Base-by-base conservation (phyloP, 2,329 filamentous ascomycete species). In the Aspergillus bombycis region DNA sequence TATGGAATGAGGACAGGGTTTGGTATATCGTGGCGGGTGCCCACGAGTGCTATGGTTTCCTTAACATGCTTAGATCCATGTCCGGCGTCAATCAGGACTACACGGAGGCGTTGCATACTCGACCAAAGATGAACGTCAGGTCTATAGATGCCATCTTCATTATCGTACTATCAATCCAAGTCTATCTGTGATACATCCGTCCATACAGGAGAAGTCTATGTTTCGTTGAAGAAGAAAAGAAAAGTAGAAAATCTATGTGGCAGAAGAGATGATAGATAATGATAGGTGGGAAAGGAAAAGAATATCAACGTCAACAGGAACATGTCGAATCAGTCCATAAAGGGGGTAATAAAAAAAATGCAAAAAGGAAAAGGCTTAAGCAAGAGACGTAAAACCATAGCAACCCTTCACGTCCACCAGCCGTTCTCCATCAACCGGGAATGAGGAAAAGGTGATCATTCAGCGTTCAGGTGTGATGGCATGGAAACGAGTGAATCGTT, bases 181-280 rank as follows among this genome's bases (percentile, higher is more conserved):
- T 52, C 28, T 30, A 52, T 36, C 52, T 53, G 36, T 26, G 36
- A 43, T 30, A 55, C n/a, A 23, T 60, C 8, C 21, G 45, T 59
- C 30, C 58, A 60, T 60, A 60, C 48, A 14, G 57, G 30, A 38
- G 26, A 48, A 34, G 11, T 62, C 46, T 62, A 50, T 57, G 30
- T 12, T 50, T 45, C 32, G 41, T 43, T 43, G 34, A 50, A 57
- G 48, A 41, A 41, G 14, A 57, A 57, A 36, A 36, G 34, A 38
- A 23, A 34, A 8, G n/a, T 26, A 52, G 12, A 52, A 30, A 34
- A 21, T 52, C 48, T 52, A 55, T 55, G 19, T 16, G n/a, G 52
- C 26, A 53, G 30, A 53, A 61, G 19, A 55, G 50, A 56, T 46
- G 41, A 50, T 32, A 52, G 32, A 50, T 43, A 46, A 57, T 19